A percentile compares a stretch with the other conserved stretches of the same genome.
Conservation (phyloP, 2,329 filamentous ascomycete species). For the Stachybotrys chlorohalonatus region DNA sequence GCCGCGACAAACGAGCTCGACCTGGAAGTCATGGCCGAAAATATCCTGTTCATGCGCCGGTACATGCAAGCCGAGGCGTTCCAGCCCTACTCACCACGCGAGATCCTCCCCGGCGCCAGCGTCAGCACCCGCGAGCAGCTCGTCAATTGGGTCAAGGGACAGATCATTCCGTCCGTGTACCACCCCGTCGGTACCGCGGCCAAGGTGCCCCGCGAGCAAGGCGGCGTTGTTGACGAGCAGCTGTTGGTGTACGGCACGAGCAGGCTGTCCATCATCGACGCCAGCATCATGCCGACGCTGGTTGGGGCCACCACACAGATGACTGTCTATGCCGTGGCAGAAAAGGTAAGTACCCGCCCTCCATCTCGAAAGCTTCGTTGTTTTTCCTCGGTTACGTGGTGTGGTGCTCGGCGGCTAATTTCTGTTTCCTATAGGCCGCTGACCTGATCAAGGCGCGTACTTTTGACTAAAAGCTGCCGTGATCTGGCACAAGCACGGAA, state of each 20-base stretch:
- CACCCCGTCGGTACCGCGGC: slow-evolving; percentile 18
- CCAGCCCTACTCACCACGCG: slow-evolving; percentile 9
- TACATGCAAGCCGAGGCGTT: slow-evolving; percentile 12
- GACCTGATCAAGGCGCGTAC: background rate
- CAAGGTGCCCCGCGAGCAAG: slow-evolving; percentile 16
- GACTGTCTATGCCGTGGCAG: slow-evolving; percentile 3
- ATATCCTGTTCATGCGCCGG: slow-evolving; percentile 14
- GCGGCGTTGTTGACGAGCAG: slow-evolving; percentile 17
- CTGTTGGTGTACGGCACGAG: slow-evolving; percentile 18
- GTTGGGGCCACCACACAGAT: slow-evolving; percentile 10
- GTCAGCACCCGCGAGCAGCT: slow-evolving; percentile 11
- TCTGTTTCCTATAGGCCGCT: background rate
- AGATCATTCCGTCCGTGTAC: slow-evolving; percentile 14
- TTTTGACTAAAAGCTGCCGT: background rate
- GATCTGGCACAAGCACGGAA: too few relatives aligned
- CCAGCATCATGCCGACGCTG: slow-evolving; percentile 10
- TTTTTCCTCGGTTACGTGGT: background rate
- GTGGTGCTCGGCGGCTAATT: background rate
- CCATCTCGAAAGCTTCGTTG: background rate
- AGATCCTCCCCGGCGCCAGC: slow-evolving; percentile 11
- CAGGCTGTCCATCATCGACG: slow-evolving; percentile 11
- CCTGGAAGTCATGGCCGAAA: slow-evolving; percentile 13
- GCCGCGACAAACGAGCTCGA: slow-evolving; percentile 14
- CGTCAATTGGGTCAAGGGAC: slow-evolving; percentile 8
- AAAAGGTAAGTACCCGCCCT: slow-evolving; percentile 7